Conservation (phyloP, 306 rosid genomes). For the Quercus alba region DNA sequence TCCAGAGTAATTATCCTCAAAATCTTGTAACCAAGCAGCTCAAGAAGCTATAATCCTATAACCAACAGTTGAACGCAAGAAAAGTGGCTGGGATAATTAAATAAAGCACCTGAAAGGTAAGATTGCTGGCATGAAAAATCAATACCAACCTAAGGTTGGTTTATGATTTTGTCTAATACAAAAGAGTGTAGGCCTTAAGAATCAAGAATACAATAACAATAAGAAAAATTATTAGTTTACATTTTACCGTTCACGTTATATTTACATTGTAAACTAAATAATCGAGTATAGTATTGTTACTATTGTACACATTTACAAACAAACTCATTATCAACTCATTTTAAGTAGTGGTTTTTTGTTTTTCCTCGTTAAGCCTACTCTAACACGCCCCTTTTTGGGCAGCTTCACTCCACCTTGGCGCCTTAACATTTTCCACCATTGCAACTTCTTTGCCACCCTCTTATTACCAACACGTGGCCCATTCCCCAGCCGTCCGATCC, state of each 20-base stretch:
- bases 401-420: conserved; percentile 42
- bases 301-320: no score
- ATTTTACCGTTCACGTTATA: no score
- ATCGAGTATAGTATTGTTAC: no score
- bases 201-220: no score
- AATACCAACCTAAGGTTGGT: conserved; percentile 2
- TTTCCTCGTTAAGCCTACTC: conserved; percentile 34
- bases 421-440: conserved; percentile 48
- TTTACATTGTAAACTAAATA: no score
- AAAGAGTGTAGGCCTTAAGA: no score
- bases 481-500: conserved; percentile 2
- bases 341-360: conserved; percentile 35
- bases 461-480: conserved; percentile 23
- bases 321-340: not conserved
- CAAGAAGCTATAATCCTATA: not conserved
- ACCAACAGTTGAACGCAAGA: not conserved
- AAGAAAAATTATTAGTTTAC: no score
- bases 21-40: not conserved
- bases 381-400: conserved; percentile 40
- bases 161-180: not conserved
- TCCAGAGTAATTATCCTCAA: not conserved
- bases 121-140: not conserved
- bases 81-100: not conserved
- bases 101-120: conserved; percentile 6
- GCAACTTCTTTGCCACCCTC: conserved; percentile 32